A percentile compares a stretch with the other conserved stretches of the same genome.
Evolutionary conservation across 2,329 filamentous ascomycete genomes (phyloP).

Genomic region (Xylaria sp.): DNA sequence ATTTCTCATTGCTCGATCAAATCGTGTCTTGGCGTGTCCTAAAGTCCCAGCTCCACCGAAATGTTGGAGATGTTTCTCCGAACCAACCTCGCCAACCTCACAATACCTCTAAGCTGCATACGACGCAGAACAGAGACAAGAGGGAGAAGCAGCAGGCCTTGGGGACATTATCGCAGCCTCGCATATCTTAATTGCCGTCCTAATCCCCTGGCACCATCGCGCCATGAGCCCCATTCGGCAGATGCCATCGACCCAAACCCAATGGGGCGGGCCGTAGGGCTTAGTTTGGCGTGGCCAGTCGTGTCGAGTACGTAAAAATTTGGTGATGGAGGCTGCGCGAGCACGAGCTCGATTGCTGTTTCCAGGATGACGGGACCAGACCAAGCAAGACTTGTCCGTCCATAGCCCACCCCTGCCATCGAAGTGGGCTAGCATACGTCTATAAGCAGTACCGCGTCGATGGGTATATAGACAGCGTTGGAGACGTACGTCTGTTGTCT

Average conservation of each 20-base stretch:
- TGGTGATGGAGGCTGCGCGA: slow-evolving; percentile 36
- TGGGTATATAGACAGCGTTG: background rate
- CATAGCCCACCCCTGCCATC: slow-evolving; percentile 19
- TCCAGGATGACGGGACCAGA: slow-evolving; percentile 22
- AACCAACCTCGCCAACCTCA: slow-evolving; percentile 3
- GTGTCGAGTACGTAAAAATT: slow-evolving; percentile 41
- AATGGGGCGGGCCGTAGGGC: slow-evolving; percentile 39
- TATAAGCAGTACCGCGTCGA: background rate
- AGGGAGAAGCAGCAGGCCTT: slow-evolving; percentile 1
- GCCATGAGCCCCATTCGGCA: slow-evolving; percentile 33
- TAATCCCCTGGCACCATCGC: slow-evolving; percentile 9
- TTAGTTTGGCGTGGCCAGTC: slow-evolving; percentile 32
- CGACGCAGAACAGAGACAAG: background rate
- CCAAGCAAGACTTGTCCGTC: slow-evolving; percentile 4
- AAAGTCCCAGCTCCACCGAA: slow-evolving; percentile 21
- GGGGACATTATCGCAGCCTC: slow-evolving; percentile 9
- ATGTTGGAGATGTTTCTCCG: slow-evolving; percentile 12
- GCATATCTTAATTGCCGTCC: slow-evolving; percentile 7
- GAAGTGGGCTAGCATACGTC: background rate
- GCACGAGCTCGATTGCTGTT: slow-evolving; percentile 36
- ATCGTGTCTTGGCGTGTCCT: slow-evolving; percentile 32
- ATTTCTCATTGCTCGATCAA: slow-evolving; percentile 38
- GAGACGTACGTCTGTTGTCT: background rate
- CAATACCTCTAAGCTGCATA: background rate
- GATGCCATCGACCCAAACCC: slow-evolving; percentile 33